Evolutionary conservation across 345 rosid genomes (phyloP).

Genomic region (Gossypioides kirkii): DNA sequence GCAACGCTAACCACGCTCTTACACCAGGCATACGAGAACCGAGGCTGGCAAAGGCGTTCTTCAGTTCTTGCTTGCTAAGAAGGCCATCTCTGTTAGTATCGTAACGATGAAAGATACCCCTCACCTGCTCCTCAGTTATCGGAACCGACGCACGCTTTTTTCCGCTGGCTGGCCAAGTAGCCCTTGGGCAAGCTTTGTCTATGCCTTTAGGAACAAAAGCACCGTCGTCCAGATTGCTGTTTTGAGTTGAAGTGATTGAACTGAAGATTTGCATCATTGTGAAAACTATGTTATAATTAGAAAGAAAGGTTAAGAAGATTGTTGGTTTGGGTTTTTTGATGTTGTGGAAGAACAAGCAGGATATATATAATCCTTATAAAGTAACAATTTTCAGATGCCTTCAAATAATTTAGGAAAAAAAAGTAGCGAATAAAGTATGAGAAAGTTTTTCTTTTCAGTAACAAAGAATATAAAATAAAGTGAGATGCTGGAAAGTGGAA

Average conservation of each 20-base stretch:
- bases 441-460: background rate
- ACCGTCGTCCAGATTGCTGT: background rate
- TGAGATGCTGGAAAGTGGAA: background rate
- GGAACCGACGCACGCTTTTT: background rate
- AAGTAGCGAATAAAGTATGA: background rate
- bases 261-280: background rate
- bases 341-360: background rate
- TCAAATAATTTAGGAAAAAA: background rate
- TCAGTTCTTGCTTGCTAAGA: conserved; percentile 23
- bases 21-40: conserved; percentile 15
- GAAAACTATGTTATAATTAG: background rate
- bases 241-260: background rate
- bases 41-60: conserved; percentile 12
- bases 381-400: background rate
- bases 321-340: background rate
- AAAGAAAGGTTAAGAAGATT: background rate
- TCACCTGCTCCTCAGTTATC: conserved; percentile 13
- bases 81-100: conserved; percentile 21
- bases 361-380: background rate
- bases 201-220: background rate
- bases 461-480: no score
- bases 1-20: conserved; percentile 10
- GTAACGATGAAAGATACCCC: conserved; percentile 4
- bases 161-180: background rate
- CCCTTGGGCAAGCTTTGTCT: background rate